These are phyloP conservation scores for Macroventuria anomochaeta DNA, from an alignment of 2,329 filamentous ascomycete genomes.

Conservation along the genomic window DNA sequence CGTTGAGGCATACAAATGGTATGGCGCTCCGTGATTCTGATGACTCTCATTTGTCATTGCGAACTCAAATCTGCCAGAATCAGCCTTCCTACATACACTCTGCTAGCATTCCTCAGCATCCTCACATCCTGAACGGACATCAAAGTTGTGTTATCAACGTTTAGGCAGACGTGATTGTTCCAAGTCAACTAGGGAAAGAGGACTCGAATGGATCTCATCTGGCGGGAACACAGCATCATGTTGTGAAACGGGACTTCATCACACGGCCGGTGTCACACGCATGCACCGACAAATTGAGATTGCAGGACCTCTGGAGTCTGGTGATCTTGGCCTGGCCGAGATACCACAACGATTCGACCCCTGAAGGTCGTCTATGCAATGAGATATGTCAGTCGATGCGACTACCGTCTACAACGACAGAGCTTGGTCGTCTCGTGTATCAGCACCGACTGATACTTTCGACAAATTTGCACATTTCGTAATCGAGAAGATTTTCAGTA, in stretches of 20 bases:
- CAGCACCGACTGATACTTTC: no score
- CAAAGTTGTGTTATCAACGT: no score
- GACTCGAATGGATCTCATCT: neutral
- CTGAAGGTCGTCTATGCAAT: neutral
- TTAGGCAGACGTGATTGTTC: neutral
- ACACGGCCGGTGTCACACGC: constrained; percentile 6
- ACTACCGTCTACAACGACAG: no score
- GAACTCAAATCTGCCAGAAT: neutral
- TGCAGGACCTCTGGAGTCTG: neutral
- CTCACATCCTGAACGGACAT: neutral
- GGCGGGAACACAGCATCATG: neutral
- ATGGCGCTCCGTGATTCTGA: no score
- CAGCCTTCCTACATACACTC: no score
- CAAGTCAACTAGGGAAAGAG: neutral
- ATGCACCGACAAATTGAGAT: constrained; percentile 9
- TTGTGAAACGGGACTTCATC: constrained; percentile 3
- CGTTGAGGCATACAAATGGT: neutral
- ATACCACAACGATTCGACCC: no score
- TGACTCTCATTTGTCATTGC: neutral
- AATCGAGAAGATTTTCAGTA: no score
- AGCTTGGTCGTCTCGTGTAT: no score
- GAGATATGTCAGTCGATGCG: no score
- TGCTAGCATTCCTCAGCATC: neutral
- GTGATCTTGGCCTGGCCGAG: neutral
- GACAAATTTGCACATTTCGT: no score